These are phyloP conservation scores for Verruconis gallopava DNA, from an alignment of 2,329 filamentous ascomycete species.

Conservation along the genomic window DNA sequence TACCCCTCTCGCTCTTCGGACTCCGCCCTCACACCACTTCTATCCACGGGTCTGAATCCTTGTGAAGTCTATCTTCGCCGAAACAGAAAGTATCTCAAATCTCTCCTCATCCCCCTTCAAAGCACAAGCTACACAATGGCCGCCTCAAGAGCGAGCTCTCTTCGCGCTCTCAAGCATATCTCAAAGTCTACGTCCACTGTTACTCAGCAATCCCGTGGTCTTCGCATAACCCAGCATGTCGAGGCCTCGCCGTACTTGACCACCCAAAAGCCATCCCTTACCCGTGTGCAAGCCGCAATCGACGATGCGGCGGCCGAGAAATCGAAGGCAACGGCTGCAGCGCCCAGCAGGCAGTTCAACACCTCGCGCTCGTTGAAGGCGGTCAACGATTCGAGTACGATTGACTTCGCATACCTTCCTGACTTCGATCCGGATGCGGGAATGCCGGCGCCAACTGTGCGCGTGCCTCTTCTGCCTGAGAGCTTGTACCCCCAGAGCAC, in stretches of 20 bases:
- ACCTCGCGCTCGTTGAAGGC: constrained; percentile 44
- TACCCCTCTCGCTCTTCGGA: not conserved
- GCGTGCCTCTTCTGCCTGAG: constrained; percentile 37
- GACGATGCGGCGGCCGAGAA: constrained; percentile 43
- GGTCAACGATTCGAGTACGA: constrained; percentile 44
- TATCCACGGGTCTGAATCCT: no score
- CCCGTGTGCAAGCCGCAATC: constrained; percentile 38
- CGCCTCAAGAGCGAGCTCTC: constrained; percentile 28
- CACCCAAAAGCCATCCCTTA: constrained; percentile 35
- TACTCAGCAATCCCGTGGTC: constrained; percentile 25
- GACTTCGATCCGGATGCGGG: constrained; percentile 32
- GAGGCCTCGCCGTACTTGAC: constrained; percentile 37
- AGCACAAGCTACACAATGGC: constrained; percentile 22
- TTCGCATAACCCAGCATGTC: constrained; percentile 48
- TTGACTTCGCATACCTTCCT: constrained; percentile 51
- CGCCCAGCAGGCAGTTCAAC: constrained; percentile 43
- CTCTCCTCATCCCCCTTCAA: no score
- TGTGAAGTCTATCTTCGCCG: no score
- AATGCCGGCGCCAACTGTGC: constrained; percentile 22
- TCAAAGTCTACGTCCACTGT: constrained; percentile 19
- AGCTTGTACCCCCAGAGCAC: constrained; percentile 16
- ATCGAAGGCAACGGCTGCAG: constrained; percentile 24
- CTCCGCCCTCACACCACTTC: no score
- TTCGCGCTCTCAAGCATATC: constrained; percentile 30
- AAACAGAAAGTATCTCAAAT: no score